These are phyloP conservation scores for Phytophthora multivora DNA, from an alignment of 352 stramenopile genomes.

Conservation along the genomic window DNA sequence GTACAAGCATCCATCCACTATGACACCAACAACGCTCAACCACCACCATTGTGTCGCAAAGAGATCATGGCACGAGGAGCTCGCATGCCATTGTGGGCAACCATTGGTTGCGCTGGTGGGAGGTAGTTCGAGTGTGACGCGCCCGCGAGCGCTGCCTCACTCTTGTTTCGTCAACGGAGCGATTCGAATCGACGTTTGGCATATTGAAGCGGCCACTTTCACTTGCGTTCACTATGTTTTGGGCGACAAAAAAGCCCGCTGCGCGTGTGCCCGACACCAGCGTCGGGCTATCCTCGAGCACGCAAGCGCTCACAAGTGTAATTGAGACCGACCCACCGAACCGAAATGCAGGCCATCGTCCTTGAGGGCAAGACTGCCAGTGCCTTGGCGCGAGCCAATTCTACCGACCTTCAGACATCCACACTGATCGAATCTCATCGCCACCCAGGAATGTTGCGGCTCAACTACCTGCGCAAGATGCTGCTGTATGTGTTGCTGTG, in stretches of 20 bases:
- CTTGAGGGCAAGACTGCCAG: neutral
- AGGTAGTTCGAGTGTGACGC: constrained; percentile 18
- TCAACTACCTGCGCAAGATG: constrained; percentile 32
- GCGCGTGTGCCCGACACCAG: neutral
- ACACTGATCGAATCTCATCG: neutral
- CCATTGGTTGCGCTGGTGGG: neutral
- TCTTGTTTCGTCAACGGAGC: constrained; percentile 20
- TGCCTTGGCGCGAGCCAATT: neutral
- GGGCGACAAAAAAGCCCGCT: constrained; percentile 15
- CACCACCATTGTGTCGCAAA: no score
- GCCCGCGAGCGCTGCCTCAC: neutral
- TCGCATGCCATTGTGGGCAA: no score
- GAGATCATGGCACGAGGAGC: no score
- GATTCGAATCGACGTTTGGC: constrained; percentile 11
- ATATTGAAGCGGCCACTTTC: constrained; percentile 9
- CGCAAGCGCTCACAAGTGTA: constrained; percentile 8
- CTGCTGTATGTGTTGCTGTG: constrained; percentile 26
- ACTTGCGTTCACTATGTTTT: constrained; percentile 8
- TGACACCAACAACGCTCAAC: no score
- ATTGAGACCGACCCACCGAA: constrained; percentile 6
- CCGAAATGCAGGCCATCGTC: constrained; percentile 15
- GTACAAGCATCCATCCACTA: no score
- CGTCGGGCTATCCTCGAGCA: constrained; percentile 7
- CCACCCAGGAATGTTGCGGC: constrained; percentile 17
- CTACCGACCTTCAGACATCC: neutral